Evolutionary conservation across 2,329 filamentous ascomycete species (phyloP).

Genomic region (Thelonectria olida): DNA sequence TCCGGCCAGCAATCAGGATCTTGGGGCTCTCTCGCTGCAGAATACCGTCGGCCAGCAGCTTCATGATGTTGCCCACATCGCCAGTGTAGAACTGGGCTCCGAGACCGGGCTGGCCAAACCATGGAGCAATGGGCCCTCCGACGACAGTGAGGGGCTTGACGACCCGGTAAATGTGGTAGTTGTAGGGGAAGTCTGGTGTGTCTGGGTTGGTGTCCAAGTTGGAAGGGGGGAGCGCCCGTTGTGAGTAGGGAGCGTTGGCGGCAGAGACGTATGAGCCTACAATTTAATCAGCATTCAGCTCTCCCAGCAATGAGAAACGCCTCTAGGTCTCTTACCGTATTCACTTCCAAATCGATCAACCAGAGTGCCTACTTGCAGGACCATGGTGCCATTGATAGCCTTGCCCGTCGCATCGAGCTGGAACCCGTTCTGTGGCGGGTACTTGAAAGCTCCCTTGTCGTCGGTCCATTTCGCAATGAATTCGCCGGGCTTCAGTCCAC

Average conservation of each 20-base stretch:
- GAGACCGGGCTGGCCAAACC: slow-evolving; percentile 61
- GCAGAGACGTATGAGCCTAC: slow-evolving; percentile 50
- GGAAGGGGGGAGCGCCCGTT: slow-evolving; percentile 56
- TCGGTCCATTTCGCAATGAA: slow-evolving; percentile 50
- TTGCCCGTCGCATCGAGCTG: slow-evolving; percentile 44
- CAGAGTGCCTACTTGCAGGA: slow-evolving; percentile 51
- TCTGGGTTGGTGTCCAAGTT: slow-evolving; percentile 50
- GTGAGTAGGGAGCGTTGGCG: slow-evolving; percentile 55
- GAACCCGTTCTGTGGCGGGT: slow-evolving; percentile 55
- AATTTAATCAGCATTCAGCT: not conserved
- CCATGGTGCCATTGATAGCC: slow-evolving; percentile 52
- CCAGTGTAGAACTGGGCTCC: slow-evolving; percentile 47
- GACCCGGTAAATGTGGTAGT: slow-evolving; percentile 60
- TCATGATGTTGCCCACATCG: slow-evolving; percentile 36
- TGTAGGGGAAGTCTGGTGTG: slow-evolving; percentile 51
- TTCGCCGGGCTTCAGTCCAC: slow-evolving; percentile 49
- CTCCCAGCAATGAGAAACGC: not conserved
- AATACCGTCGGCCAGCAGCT: slow-evolving; percentile 29
- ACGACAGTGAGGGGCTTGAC: slow-evolving; percentile 49
- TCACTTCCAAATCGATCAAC: slow-evolving; percentile 60
- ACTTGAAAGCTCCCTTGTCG: slow-evolving; percentile 40
- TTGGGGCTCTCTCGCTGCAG: slow-evolving; percentile 25
- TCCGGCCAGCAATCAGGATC: slow-evolving; percentile 23
- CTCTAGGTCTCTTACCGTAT: slow-evolving; percentile 41
- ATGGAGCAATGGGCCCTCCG: slow-evolving; percentile 56